phyloP scores from a whole-genome alignment of 768 basidiomycete genomes.

The Termitomyces sp. region DNA sequence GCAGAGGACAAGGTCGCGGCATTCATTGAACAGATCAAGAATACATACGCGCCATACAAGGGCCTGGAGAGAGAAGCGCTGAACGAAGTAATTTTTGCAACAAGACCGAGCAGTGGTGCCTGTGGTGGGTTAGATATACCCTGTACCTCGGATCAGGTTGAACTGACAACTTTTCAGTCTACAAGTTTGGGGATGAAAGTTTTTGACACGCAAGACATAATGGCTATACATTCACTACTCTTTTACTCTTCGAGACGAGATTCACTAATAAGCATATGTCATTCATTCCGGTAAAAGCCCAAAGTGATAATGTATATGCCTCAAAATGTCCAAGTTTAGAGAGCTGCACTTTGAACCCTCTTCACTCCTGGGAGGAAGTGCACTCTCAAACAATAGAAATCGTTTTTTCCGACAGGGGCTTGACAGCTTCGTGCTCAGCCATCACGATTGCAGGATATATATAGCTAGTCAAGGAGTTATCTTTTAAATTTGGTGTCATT shows the following conservation, averaged over 20 bases:
- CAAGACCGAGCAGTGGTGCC: constrained; percentile 77
- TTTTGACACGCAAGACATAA: neutral
- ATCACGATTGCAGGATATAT: too few relatives aligned
- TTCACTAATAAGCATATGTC: too few relatives aligned
- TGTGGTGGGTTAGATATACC: constrained; percentile 37
- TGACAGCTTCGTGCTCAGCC: too few relatives aligned
- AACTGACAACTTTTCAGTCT: constrained; percentile 1
- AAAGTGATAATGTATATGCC: too few relatives aligned
- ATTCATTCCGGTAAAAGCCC: too few relatives aligned
- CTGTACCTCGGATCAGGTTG: neutral
- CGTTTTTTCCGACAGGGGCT: too few relatives aligned
- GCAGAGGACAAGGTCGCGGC: constrained; percentile 50
- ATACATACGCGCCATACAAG: constrained; percentile 60
- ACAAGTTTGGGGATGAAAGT: neutral
- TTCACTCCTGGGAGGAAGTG: too few relatives aligned
- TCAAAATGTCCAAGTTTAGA: too few relatives aligned
- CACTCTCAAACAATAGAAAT: too few relatives aligned
- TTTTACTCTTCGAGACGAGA: neutral
- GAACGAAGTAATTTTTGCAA: constrained; percentile 71
- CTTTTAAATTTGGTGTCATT: too few relatives aligned
- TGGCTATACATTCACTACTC: neutral
- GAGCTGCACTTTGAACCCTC: too few relatives aligned
- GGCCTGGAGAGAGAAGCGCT: constrained; percentile 53
- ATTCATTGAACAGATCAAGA: constrained; percentile 60
- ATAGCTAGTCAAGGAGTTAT: too few relatives aligned